Conservation (phyloP, 2,329 filamentous ascomycete genomes). For the Verticillium zaregamsianum region DNA sequence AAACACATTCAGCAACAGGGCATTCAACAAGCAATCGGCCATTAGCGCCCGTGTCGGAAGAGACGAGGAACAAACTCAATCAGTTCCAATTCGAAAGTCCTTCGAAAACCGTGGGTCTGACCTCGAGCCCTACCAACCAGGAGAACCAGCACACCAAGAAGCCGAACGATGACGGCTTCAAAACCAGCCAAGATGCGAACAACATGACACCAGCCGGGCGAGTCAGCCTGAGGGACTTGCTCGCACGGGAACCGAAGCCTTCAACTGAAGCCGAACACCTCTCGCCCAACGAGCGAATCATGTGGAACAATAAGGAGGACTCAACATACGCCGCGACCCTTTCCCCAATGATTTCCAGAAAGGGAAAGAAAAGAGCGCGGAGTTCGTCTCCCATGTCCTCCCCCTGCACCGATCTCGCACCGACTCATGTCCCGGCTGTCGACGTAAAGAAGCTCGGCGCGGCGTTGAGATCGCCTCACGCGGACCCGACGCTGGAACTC, state of each 20-base stretch:
- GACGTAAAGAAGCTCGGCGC: conserved; percentile 56
- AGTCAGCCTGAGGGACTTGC: conserved; percentile 55
- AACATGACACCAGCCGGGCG: conserved; percentile 13
- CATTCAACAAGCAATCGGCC: conserved; percentile 29
- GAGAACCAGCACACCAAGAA: not conserved
- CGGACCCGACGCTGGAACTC: conserved; percentile 69
- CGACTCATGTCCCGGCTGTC: conserved; percentile 35
- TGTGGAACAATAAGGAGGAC: conserved; percentile 53
- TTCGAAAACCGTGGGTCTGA: not conserved
- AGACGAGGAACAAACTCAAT: conserved; percentile 57
- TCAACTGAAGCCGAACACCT: conserved; percentile 33
- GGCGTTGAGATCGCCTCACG: conserved; percentile 61
- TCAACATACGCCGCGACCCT: conserved; percentile 33
- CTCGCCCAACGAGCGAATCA: conserved; percentile 58
- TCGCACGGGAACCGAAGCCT: conserved; percentile 23
- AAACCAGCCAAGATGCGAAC: conserved; percentile 5
- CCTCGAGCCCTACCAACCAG: not conserved
- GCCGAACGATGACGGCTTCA: conserved; percentile 1
- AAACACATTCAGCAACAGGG: conserved; percentile 41
- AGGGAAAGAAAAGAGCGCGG: conserved; percentile 61
- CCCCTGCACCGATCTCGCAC: conserved; percentile 46
- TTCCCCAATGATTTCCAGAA: conserved; percentile 45
- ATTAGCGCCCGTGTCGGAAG: conserved; percentile 48
- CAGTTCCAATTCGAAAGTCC: conserved; percentile 47
- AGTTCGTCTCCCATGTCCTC: conserved; percentile 73